Evolutionary conservation across 306 rosid genomes (phyloP).

Genomic region (Acmispon strigosus): DNA sequence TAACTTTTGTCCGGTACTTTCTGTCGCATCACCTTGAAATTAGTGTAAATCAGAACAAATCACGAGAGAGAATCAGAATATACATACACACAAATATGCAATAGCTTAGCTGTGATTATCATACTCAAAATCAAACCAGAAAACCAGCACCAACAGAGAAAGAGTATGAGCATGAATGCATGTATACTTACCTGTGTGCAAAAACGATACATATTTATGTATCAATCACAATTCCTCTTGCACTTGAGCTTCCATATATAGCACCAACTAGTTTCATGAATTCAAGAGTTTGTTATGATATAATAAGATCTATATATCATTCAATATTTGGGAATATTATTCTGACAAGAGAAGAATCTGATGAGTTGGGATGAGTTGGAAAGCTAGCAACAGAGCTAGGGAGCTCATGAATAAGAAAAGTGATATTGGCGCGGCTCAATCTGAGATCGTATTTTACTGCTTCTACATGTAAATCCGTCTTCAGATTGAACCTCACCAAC

Average conservation of each 20-base stretch:
- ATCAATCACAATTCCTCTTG: background rate
- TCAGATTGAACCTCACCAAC: slow-evolving; percentile 99
- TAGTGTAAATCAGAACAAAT: background rate
- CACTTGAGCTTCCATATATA: slow-evolving; percentile 6
- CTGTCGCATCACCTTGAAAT: slow-evolving; percentile 17
- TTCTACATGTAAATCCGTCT: slow-evolving; percentile 66
- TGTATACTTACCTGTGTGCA: slow-evolving; percentile 14
- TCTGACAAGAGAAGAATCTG: slow-evolving; percentile 23
- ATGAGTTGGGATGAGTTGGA: slow-evolving; percentile 29
- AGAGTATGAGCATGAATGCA: background rate
- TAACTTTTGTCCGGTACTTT: slow-evolving; percentile 5
- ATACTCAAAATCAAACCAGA: slow-evolving; percentile 5
- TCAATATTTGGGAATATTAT: background rate
- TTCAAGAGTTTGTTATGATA: background rate
- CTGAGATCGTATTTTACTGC: slow-evolving; percentile 81
- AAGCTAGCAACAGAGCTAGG: background rate
- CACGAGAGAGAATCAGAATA: background rate
- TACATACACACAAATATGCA: background rate
- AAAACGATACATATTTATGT: background rate
- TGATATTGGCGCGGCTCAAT: slow-evolving; percentile 99
- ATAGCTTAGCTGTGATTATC: background rate
- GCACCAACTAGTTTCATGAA: background rate
- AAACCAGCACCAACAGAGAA: background rate
- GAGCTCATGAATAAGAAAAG: slow-evolving; percentile 35
- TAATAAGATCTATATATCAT: background rate